Base-by-base conservation (phyloP, 257 asterid genomes). In the Solanum okadae region DNA sequence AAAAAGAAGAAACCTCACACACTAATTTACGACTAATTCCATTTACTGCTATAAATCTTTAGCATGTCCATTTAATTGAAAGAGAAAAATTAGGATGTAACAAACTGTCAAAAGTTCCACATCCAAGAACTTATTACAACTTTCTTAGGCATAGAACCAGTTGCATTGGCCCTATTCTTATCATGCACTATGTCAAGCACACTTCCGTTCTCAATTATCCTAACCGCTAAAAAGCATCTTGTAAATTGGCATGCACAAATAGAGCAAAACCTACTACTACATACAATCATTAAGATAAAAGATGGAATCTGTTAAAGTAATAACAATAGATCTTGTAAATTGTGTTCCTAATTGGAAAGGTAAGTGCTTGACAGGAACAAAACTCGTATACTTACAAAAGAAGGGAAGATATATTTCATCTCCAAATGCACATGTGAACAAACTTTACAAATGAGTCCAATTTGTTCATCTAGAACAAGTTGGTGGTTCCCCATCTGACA, bases 321-420 rank as follows among this genome's bases (percentile, higher is more conserved):
- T 25, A 40, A 37, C 15, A 46, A 16, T 23, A 27, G 44, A 40
- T 25, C 27, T 27, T 78, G 34, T 70, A 70, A 68, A 27, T 6
- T 68, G 22, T 27, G 35, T 68, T 67, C 37, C 27, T 8, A 27
- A 29, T 73, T 65, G 78, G 42, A 70, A 86, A 14, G 37, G 34
- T 12, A 13, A 5, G 40, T 29, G 83, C 46, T 11, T 27, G 40
- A 70, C 44, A 86, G 88, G 82, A 44, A 22, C 10, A 34, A 85
- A 33, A 40, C 22, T 71, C 52, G 10, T 68, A 38, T 31, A 89
- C 96, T 90, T 92, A 96, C 99, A 34, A 96, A 90, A 56, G 90
- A 84, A 8, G 99, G 98, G 20, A 94, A 89, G 81, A 94, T 90
- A 77, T 94, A 72, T 89, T 93, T 94, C 40, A 93, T 93, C 78